Evolutionary conservation across 2,329 filamentous ascomycete species (phyloP).

Genomic region (Sarocladium brachiariae): DNA sequence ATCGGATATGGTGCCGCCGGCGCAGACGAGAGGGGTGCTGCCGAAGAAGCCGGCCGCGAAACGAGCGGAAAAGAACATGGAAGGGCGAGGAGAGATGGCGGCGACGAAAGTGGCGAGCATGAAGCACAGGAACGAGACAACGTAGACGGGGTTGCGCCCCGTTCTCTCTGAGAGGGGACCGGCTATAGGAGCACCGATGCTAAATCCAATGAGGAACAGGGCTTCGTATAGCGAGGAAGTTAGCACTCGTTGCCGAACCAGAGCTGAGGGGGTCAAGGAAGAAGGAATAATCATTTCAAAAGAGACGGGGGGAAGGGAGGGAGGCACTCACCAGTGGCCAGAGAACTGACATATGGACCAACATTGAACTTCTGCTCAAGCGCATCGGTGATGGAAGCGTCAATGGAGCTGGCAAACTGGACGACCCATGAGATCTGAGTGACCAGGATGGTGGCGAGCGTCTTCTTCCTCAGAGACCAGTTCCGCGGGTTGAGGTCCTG

Average conservation of each 20-base stretch:
- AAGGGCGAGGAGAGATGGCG: constrained; percentile 48
- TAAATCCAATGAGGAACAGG: constrained; percentile 34
- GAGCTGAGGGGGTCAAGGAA: too few species aligned
- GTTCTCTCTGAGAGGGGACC: constrained; percentile 55
- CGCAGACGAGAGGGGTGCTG: constrained; percentile 56
- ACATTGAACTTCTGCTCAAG: not conserved
- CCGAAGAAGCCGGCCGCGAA: constrained; percentile 55
- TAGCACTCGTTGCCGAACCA: too few species aligned
- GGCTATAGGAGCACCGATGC: constrained; percentile 53
- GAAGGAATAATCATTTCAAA: constrained; percentile 21
- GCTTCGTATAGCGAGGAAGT: too few species aligned
- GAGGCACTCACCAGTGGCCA: not conserved
- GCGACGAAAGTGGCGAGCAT: constrained; percentile 41
- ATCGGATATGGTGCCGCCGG: constrained; percentile 57
- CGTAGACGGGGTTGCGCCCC: constrained; percentile 36
- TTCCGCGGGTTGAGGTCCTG: not conserved
- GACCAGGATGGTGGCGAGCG: not conserved
- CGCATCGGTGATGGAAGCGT: not conserved
- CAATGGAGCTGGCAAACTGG: constrained; percentile 7
- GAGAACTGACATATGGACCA: not conserved
- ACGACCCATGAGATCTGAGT: constrained; percentile 7
- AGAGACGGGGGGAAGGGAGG: not conserved
- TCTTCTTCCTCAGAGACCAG: constrained; percentile 1
- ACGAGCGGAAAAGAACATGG: constrained; percentile 52
- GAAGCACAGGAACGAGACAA: constrained; percentile 35